These are phyloP conservation scores for Alopecurus myosuroides DNA, from an alignment of 176 grass and related monocot genomes.

Conservation along the genomic window DNA sequence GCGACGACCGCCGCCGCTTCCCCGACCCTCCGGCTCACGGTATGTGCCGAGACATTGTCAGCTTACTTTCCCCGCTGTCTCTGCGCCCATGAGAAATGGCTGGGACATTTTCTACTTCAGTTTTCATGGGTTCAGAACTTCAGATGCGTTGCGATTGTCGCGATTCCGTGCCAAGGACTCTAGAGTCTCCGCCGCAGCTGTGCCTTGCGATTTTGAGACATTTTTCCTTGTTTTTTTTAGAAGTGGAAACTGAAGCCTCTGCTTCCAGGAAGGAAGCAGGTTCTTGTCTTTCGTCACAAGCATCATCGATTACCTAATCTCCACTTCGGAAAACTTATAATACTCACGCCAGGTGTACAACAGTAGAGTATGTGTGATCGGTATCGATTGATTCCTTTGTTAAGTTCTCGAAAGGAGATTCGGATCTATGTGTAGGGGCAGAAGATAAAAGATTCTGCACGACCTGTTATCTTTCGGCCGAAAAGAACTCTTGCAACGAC, in stretches of 20 bases:
- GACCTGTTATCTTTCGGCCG: background rate
- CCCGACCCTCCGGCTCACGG: constrained; percentile 9
- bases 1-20: background rate
- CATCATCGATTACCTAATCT: background rate
- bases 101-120: background rate
- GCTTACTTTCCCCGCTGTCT: background rate
- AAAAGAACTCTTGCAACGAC: background rate
- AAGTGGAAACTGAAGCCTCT: background rate
- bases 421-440: background rate
- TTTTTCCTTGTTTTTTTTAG: too few relatives aligned
- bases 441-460: background rate
- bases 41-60: background rate
- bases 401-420: background rate
- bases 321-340: background rate
- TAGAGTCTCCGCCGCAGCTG: background rate
- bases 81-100: background rate
- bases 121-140: background rate
- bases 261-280: background rate
- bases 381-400: background rate
- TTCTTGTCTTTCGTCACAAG: background rate
- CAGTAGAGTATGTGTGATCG: background rate
- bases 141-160: background rate
- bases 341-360: background rate
- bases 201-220: background rate
- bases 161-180: background rate